Base-by-base conservation (phyloP, 306 rosid genomes). In the Rosa multiflora region DNA sequence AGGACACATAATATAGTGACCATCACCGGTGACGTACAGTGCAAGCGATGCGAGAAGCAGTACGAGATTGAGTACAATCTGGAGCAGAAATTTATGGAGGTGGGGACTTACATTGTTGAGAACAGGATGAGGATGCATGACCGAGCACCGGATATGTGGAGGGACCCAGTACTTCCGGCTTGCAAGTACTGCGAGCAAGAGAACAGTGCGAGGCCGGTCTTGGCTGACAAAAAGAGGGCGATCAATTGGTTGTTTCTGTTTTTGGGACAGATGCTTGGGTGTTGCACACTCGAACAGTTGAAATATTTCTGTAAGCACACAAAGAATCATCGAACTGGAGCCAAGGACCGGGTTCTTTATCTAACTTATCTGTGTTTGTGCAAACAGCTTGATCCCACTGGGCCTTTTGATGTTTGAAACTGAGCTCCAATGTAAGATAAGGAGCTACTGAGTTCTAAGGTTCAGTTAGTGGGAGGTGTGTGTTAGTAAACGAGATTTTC, bases 231-330 rank as follows among this genome's bases (percentile, higher is more conserved):
- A 3, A 86, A 81, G 78, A 80, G 75, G 20, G 5, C 8, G 0
- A 89, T 93, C 40, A 91, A 93, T 14, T 91, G 98, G 93, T 48
- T 93, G 67, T 91, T 91, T 75, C 70, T 93, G 74, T 78, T 91
- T 2, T 21, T 89, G 8, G 91, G 94, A 0, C 86, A 88, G 49
- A 70, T 85, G 85, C 61, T 93, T 6, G 89, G 91, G 0, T 73
- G 72, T 10, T 88, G 91, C 62, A 88, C 88, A 0, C 85, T 90
- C 2, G 79, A 78, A 1, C 91, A 89, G 10, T 68, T 93, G 76
- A 90, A 81, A 63, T 88, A 89, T 58, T 89, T 90, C 49, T 88
- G 93, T 62, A 80, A 74, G 58, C 82, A 87, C 42, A 88, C 88
- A 0, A 26, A 13, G 0, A 85, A 68, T 46, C 97, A 93, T 76